Evolutionary conservation across 768 basidiomycete species (phyloP).

Genomic region (Suillus occidentalis): DNA sequence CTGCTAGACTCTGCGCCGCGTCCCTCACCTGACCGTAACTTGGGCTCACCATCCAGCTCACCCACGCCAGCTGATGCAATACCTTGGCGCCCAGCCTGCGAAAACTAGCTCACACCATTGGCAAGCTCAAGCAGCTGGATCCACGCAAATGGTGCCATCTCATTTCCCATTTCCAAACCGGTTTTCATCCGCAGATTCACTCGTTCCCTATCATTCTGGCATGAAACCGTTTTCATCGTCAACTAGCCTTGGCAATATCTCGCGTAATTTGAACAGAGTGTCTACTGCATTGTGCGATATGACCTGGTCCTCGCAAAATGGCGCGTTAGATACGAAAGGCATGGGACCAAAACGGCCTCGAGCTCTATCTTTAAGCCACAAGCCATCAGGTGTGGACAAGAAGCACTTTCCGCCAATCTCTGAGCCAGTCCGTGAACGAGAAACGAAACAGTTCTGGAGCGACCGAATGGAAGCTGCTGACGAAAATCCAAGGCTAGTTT

Average conservation of each 20-base stretch:
- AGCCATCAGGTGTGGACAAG: slow-evolving; percentile 20
- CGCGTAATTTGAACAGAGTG: not conserved
- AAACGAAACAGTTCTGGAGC: slow-evolving; percentile 29
- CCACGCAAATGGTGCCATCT: slow-evolving; percentile 12
- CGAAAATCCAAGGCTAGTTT: slow-evolving; percentile 3
- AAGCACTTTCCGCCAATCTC: slow-evolving; percentile 39
- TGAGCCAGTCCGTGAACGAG: slow-evolving; percentile 23
- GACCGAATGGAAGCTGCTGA: slow-evolving; percentile 13
- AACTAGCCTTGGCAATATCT: slow-evolving; percentile 9
- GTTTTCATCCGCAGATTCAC: slow-evolving; percentile 15
- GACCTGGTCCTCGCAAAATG: slow-evolving; percentile 3
- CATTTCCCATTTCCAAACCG: slow-evolving; percentile 20
- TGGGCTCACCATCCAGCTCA: slow-evolving; percentile 69
- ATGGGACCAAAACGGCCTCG: slow-evolving; percentile 22
- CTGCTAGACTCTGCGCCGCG: slow-evolving; percentile 60
- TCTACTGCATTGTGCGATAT: slow-evolving; percentile 3
- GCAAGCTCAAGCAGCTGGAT: slow-evolving; percentile 16
- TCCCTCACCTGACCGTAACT: slow-evolving; percentile 72
- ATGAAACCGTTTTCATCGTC: not conserved
- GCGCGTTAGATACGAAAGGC: slow-evolving; percentile 1
- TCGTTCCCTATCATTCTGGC: not conserved
- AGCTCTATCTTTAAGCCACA: slow-evolving; percentile 30
- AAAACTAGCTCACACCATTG: slow-evolving; percentile 16
- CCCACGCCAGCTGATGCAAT: slow-evolving; percentile 17
- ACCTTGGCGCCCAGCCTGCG: slow-evolving; percentile 14